Evolutionary conservation across 352 stramenopile genomes (phyloP), one percentile per base, ranked within the genome.

Genomic region (Achlya hypogyna): DNA sequence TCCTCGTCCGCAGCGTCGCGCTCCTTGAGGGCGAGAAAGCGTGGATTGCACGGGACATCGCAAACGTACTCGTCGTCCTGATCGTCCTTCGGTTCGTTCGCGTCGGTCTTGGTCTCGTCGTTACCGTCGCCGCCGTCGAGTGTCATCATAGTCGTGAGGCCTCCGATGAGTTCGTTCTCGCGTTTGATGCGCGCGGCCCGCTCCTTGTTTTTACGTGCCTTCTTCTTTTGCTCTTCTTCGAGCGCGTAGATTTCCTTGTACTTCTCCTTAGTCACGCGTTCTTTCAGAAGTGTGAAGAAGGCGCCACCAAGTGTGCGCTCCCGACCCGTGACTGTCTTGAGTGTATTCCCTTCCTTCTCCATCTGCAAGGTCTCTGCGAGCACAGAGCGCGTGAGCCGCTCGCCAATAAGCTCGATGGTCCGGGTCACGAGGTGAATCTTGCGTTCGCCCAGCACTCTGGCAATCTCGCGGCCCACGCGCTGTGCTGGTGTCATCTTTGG

Each of bases 181-280:
- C 88, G 87, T 53, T 72, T 73, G 69, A 88, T 79, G 12, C 79
- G 71, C 35, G 74, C 71, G 20, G 77, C 75, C 42, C 72, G 71
- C 45, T 75, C 73, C 42, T 77, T 69, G 2, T 75, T 74, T 53
- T 88, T 88, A 72, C 87, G 86, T 35, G 73, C 71, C 31, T 87
- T 78, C 69, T 92, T 89, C 71, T 92, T 92, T 58, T 86, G 77
- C 34, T 76, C 62, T 35, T 85, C 75, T 63, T 92, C 83, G 20
- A 92, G 71, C 62, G 83, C 79, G 62, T 89, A 92, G 62, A 92
- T 89, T 18, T 81, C 71, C 22, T 80, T 78, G 69, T 92, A 92
- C 58, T 74, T 73, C 23, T 92, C 81, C 49, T 81, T 82, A 0
- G 76, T 62, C 75, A 89, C 83, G 38, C 79, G 74, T 0, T 81